Evolutionary conservation across 2,329 filamentous ascomycete genomes (phyloP).

Genomic region (Cordyceps cicadae): DNA sequence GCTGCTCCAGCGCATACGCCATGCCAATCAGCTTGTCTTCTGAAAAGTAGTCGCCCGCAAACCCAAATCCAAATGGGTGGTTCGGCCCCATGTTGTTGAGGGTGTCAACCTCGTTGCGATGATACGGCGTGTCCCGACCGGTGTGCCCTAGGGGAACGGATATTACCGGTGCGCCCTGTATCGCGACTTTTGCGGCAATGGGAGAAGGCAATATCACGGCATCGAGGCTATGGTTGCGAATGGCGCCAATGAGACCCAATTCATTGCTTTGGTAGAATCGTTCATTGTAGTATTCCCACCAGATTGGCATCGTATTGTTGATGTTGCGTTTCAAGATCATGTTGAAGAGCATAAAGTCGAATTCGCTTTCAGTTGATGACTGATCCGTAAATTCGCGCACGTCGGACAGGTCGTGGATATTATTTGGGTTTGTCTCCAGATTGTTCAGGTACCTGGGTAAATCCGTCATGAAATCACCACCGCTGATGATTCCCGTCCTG

Average conservation of each 20-base stretch:
- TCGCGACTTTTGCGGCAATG: slow-evolving; percentile 39
- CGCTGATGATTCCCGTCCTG: slow-evolving; percentile 44
- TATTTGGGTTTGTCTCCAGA: slow-evolving; percentile 49
- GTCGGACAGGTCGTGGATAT: slow-evolving; percentile 42
- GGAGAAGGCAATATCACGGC: slow-evolving; percentile 53
- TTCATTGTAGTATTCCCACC: slow-evolving; percentile 50
- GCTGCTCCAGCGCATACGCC: slow-evolving; percentile 62
- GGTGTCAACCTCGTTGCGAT: slow-evolving; percentile 36
- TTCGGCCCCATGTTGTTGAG: slow-evolving; percentile 46
- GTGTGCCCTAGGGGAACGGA: slow-evolving; percentile 56
- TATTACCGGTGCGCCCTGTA: slow-evolving; percentile 52
- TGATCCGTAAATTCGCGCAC: slow-evolving; percentile 47
- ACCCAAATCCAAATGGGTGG: slow-evolving; percentile 53
- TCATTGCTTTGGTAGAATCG: slow-evolving; percentile 44
- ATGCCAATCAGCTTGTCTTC: slow-evolving; percentile 55
- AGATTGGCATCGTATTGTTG: slow-evolving; percentile 45
- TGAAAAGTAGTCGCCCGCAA: slow-evolving; percentile 52
- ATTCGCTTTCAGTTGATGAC: slow-evolving; percentile 47
- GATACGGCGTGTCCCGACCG: slow-evolving; percentile 38
- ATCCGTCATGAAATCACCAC: slow-evolving; percentile 48
- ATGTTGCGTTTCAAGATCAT: slow-evolving; percentile 40
- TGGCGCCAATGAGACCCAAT: slow-evolving; percentile 50
- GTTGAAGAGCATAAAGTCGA: slow-evolving; percentile 52
- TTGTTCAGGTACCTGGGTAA: slow-evolving; percentile 46
- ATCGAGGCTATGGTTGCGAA: slow-evolving; percentile 48